Conservation (phyloP, 257 asterid genomes). For the Solanum sitiens region DNA sequence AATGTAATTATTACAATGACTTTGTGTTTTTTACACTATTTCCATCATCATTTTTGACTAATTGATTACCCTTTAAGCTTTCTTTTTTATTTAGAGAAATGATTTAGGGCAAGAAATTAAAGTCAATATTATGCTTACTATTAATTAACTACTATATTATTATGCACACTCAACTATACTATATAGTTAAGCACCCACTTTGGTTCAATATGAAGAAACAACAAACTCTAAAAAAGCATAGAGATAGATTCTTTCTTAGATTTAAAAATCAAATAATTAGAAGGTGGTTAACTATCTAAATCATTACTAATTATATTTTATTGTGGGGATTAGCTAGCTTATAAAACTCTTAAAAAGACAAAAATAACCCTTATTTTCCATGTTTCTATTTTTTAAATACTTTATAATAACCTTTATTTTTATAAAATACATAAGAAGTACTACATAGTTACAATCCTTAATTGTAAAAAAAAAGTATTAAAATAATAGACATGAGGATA, state of each 20-base stretch:
- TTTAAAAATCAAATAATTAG: background rate
- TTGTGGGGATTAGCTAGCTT: background rate
- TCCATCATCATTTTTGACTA: conserved; percentile 3
- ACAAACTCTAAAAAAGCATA: background rate
- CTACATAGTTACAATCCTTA: background rate
- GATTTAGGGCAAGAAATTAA: background rate
- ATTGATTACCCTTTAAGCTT: background rate
- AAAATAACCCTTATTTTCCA: background rate
- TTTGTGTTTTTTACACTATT: background rate
- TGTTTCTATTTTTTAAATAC: background rate
- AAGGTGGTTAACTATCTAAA: background rate
- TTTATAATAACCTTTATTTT: background rate
- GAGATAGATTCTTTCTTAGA: background rate
- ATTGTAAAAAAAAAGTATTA: background rate
- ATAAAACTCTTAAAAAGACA: background rate
- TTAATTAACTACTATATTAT: background rate
- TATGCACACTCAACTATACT: background rate
- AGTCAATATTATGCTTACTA: background rate
- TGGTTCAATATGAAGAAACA: background rate
- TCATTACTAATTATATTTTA: background rate
- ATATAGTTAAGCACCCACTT: background rate
- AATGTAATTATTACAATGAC: background rate
- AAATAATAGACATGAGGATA: background rate
- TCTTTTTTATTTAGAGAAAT: background rate
- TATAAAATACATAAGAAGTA: background rate